These are phyloP conservation scores for Hymenoscyphus scutula DNA, from an alignment of 2,329 filamentous ascomycete species.

Conservation along the genomic window DNA sequence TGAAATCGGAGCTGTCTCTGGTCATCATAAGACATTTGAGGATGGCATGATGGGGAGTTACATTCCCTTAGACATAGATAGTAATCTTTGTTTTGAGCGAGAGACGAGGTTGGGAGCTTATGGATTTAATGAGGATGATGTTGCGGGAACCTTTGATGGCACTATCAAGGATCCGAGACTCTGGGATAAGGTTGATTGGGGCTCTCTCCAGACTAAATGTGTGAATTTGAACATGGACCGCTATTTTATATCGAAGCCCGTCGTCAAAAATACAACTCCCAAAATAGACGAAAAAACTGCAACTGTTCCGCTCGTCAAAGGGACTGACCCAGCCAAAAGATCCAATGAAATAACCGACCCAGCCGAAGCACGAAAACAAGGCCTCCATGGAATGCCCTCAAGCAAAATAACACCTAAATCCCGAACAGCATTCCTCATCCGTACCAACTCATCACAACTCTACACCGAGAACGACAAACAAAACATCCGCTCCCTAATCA, in stretches of 20 bases:
- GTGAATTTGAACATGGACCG: slow-evolving; percentile 63
- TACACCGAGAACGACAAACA: slow-evolving; percentile 77
- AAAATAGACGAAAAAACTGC: not conserved
- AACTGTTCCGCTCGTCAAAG: not conserved
- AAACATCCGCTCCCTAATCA: slow-evolving; percentile 77
- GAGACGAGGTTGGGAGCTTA: slow-evolving; percentile 69
- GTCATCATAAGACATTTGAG: slow-evolving; percentile 57
- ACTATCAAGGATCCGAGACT: not conserved
- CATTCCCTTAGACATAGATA: slow-evolving; percentile 57
- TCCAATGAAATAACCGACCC: no score
- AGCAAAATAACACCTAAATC: not conserved
- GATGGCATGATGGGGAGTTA: slow-evolving; percentile 62
- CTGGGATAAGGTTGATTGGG: slow-evolving; percentile 57
- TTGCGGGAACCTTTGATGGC: not conserved
- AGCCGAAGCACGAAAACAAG: no score
- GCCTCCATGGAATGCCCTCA: not conserved
- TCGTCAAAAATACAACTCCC: not conserved
- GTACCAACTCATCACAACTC: slow-evolving; percentile 75
- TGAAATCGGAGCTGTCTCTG: slow-evolving; percentile 64
- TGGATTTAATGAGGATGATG: slow-evolving; percentile 46
- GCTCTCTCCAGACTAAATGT: slow-evolving; percentile 65
- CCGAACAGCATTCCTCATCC: slow-evolving; percentile 57
- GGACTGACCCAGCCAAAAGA: not conserved
- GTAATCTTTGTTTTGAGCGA: slow-evolving; percentile 64
- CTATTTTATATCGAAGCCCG: slow-evolving; percentile 39